phyloP scores from a whole-genome alignment of 2,329 filamentous ascomycete genomes.

The Colletotrichum musae region DNA sequence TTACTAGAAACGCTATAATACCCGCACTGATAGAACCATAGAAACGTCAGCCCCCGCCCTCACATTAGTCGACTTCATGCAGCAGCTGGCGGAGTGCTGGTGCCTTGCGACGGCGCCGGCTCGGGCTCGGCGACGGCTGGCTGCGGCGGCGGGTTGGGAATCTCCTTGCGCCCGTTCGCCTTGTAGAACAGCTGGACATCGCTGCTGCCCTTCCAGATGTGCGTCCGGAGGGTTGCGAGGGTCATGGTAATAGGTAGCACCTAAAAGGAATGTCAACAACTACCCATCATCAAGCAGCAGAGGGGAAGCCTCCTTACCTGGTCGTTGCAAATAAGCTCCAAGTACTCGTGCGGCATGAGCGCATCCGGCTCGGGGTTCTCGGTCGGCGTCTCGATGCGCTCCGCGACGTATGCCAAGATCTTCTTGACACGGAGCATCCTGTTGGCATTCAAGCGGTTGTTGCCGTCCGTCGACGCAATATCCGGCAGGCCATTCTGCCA shows the following conservation, averaged over 20 bases:
- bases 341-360: constrained; percentile 89
- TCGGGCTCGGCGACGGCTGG: constrained; percentile 26
- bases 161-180: constrained; percentile 85
- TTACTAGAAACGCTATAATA: constrained; percentile 39
- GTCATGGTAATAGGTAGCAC: constrained; percentile 87
- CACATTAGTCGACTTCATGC: constrained; percentile 8
- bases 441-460: constrained; percentile 94
- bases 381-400: constrained; percentile 84
- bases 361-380: constrained; percentile 71
- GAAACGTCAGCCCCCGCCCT: constrained; percentile 1
- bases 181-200: constrained; percentile 95
- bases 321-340: constrained; percentile 95
- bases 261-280: constrained; percentile 51
- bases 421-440: constrained; percentile 97
- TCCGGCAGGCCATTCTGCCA: constrained; percentile 81
- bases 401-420: constrained; percentile 91
- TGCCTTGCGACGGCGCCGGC: constrained; percentile 30
- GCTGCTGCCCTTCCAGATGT: constrained; percentile 95
- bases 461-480: constrained; percentile 82
- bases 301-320: constrained; percentile 71
- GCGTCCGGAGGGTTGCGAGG: constrained; percentile 90
- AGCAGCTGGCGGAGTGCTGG: constrained; percentile 27
- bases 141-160: constrained; percentile 53
- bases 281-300: neutral
- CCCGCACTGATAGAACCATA: constrained; percentile 36